Percentiles rank a stretch among this genome's conserved stretches.
Evolutionary conservation across 2,329 filamentous ascomycete genomes (phyloP).

Genomic region (Talaromyces sp.): DNA sequence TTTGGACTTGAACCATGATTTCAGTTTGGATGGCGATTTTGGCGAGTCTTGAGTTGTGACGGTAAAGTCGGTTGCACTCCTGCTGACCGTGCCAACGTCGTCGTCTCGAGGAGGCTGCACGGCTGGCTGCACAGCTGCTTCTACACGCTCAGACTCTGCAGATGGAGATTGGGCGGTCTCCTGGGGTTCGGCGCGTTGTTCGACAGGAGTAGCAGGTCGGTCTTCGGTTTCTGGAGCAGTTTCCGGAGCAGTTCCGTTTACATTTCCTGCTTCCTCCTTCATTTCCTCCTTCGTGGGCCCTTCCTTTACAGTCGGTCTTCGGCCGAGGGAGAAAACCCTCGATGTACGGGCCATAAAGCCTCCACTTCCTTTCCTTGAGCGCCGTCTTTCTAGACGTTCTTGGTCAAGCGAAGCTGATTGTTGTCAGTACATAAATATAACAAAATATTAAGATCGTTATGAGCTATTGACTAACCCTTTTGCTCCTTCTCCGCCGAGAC

Average conservation of each 20-base stretch:
- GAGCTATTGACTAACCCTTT: constrained; percentile 20
- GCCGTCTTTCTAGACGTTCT: background rate
- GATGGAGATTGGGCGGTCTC: background rate
- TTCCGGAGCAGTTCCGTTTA: background rate
- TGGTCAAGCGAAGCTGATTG: background rate
- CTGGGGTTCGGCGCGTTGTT: background rate
- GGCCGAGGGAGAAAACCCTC: background rate
- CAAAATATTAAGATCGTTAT: background rate
- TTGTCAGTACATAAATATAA: background rate
- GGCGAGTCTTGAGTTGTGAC: constrained; percentile 13
- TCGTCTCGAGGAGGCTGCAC: constrained; percentile 3
- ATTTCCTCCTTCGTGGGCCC: background rate
- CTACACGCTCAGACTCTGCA: background rate
- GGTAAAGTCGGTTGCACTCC: constrained; percentile 4
- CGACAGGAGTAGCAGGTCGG: background rate
- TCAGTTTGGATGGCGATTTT: constrained; percentile 27
- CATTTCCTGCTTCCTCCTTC: background rate
- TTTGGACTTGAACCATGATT: constrained; percentile 28
- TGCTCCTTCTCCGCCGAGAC: constrained; percentile 23
- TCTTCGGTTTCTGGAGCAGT: background rate
- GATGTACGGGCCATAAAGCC: constrained; percentile 3
- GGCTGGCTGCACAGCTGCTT: background rate
- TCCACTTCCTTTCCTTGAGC: background rate
- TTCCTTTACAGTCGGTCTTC: background rate
- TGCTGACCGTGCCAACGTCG: constrained; percentile 4